Conservation (phyloP, 176 grass and related monocot species). For the Rhynchospora tenuis region DNA sequence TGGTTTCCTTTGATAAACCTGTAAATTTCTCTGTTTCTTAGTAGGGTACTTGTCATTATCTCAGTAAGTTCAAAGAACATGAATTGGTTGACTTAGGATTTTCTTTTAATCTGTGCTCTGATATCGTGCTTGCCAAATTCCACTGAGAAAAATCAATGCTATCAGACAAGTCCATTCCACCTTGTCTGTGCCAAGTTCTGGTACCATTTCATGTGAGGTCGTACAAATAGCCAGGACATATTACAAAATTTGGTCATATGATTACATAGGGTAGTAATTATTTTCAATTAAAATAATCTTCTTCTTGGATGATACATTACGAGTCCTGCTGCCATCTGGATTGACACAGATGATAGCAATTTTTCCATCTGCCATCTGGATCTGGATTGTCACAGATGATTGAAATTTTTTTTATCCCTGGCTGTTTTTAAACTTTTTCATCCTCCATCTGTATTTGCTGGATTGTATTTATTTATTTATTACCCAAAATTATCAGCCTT, state of each 20-base stretch:
- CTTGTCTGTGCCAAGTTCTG: neutral
- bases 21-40: neutral
- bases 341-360: neutral
- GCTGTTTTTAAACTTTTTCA: neutral
- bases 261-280: neutral
- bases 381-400: neutral
- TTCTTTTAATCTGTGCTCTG: neutral
- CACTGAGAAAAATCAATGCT: neutral
- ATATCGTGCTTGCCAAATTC: neutral
- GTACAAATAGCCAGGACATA: neutral
- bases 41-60: neutral
- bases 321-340: neutral
- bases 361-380: neutral
- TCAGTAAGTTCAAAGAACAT: neutral
- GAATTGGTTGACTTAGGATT: neutral
- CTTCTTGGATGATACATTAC: neutral
- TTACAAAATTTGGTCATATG: neutral
- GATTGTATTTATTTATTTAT: neutral
- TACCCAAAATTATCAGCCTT: neutral
- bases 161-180: neutral
- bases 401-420: neutral
- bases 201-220: neutral
- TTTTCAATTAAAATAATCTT: neutral
- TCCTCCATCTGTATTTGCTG: neutral
- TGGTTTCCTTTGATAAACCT: neutral